Conservation (phyloP, 2,329 filamentous ascomycete genomes). For the Chaetomiaceae sp. region DNA sequence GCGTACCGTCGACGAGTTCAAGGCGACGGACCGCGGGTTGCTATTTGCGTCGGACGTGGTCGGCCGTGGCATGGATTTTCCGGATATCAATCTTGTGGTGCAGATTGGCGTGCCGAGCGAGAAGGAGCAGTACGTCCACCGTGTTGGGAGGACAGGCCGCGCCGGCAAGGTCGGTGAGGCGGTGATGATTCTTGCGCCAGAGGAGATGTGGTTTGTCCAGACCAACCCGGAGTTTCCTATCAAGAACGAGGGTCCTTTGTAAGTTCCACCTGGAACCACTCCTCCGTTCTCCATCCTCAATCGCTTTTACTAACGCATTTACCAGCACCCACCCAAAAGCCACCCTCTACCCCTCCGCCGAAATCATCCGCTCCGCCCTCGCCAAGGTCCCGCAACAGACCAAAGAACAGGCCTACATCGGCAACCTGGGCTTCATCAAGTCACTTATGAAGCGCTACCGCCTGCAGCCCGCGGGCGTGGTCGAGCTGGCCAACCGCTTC, state of each 20-base stretch:
- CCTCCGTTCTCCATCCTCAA: background rate
- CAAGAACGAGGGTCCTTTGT: slow-evolving; percentile 19
- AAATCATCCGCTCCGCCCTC: slow-evolving; percentile 23
- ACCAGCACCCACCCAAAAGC: slow-evolving; percentile 21
- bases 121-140: slow-evolving; percentile 58
- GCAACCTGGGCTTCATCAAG: slow-evolving; percentile 35
- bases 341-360: slow-evolving; percentile 15
- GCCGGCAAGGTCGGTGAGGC: slow-evolving; percentile 28
- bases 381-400: slow-evolving; percentile 20
- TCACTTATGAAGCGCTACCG: slow-evolving; percentile 30
- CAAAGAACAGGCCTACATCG: slow-evolving; percentile 25
- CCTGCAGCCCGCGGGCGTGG: slow-evolving; percentile 32
- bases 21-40: slow-evolving; percentile 47
- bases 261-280: slow-evolving; percentile 5
- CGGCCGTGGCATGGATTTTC: slow-evolving; percentile 63
- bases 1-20: slow-evolving; percentile 59
- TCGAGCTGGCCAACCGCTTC: slow-evolving; percentile 48
- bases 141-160: slow-evolving; percentile 44
- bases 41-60: slow-evolving; percentile 68
- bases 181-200: slow-evolving; percentile 25
- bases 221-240: slow-evolving; percentile 28
- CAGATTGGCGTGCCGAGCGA: slow-evolving; percentile 52
- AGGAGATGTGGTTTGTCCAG: slow-evolving; percentile 27
- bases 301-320: background rate
- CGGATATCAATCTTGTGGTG: slow-evolving; percentile 56